Base-by-base conservation (phyloP, 352 stramenopile species). In the Phytophthora parvispora region DNA sequence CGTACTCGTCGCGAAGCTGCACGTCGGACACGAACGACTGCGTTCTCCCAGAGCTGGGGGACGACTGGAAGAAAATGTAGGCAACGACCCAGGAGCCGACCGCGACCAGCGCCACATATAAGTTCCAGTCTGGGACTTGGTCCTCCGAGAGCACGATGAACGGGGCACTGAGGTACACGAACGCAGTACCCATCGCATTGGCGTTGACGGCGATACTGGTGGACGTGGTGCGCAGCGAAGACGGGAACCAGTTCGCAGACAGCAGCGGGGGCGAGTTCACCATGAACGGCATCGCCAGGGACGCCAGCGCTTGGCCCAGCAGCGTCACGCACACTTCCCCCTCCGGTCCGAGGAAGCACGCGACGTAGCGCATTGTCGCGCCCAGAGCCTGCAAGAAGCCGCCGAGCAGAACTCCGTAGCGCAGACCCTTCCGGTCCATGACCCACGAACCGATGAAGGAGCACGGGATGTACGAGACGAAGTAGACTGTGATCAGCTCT, bases 231-330 rank as follows among this genome's bases (percentile, higher is more conserved):
- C 84, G 80, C 27, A 88, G 67, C 6, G 72, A 90, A 16, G 80
- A 67, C 9, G 83, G 82, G 64, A 91, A 92, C 84, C 84, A 92
- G 50, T 91, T 88, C 12, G 82, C 82, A 6, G 82, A 91, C 10
- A 92, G 65, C 38, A 92, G 77, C 0, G 84, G 77, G 0, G 84
- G 81, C 3, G 84, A 92, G 53, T 92, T 92, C 29, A 92, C 82
- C 82, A 92, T 92, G 69, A 92, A 92, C n/a, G 84, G 83, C 83
- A 91, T 91, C 0, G 84, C 84, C 12, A 89, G 60, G 0, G 84
- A 86, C 28, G 84, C 82, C n/a, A 93, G 22, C n/a, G 80, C 61
- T 48, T 93, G 84, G 16, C 84, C 84, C 0, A 80, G 4, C 13
- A 91, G 47, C 9, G 83, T 87, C 29, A 84, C 27, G 15, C 74